Conservation (phyloP, 331 rosid species). For the Phaseolus coccineus region DNA sequence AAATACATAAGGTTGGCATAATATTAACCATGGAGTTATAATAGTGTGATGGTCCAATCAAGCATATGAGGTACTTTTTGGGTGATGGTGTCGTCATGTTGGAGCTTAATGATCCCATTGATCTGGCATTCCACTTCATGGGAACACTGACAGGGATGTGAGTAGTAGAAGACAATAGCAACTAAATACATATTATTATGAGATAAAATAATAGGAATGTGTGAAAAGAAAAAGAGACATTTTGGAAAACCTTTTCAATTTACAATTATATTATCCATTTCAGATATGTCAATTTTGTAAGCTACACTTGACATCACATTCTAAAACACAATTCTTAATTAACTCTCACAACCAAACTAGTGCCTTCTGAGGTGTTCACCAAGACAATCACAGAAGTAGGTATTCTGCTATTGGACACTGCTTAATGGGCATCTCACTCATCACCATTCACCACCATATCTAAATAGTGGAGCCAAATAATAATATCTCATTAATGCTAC, state of each 20-base stretch:
- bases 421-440: constrained; percentile 68
- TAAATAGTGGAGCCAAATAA: constrained; percentile 48
- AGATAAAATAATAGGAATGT: constrained; percentile 36
- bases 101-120: constrained; percentile 47
- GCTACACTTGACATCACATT: constrained; percentile 73
- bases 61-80: constrained; percentile 24
- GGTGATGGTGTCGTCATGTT: constrained; percentile 39
- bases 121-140: constrained; percentile 78
- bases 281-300: constrained; percentile 64
- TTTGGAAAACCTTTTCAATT: constrained; percentile 51
- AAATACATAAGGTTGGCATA: constrained; percentile 18
- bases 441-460: constrained; percentile 48
- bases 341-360: constrained; percentile 45
- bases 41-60: constrained; percentile 39
- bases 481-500: background rate
- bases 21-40: constrained; percentile 8
- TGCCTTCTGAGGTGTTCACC: constrained; percentile 62
- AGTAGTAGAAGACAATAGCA: constrained; percentile 66
- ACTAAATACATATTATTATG: constrained; percentile 45
- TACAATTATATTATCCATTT: constrained; percentile 42
- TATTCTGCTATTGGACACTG: constrained; percentile 53
- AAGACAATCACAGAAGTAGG: constrained; percentile 60
- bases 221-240: constrained; percentile 45
- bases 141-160: constrained; percentile 62
- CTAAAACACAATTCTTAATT: constrained; percentile 37